A percentile compares a stretch with the other conserved stretches of the same genome.
Evolutionary conservation across 2,329 filamentous ascomycete species (phyloP).

Genomic region (Hypocrella siamensis): DNA sequence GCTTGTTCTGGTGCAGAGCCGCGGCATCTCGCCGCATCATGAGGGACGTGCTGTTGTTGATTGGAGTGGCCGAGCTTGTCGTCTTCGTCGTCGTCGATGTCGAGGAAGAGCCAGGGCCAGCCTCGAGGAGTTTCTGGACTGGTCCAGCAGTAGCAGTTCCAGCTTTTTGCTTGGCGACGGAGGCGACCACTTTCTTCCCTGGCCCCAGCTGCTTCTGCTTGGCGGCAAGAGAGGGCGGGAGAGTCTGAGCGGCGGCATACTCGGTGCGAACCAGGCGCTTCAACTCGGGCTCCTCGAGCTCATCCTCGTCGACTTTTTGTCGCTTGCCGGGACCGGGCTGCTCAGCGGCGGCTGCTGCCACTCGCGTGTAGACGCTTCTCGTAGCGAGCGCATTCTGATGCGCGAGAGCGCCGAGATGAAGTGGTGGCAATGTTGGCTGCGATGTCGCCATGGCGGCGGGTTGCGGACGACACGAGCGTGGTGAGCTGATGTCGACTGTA

Average conservation of each 20-base stretch:
- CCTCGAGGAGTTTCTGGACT: conserved; percentile 24
- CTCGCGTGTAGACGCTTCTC: conserved; percentile 15
- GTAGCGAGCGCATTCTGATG: conserved; percentile 18
- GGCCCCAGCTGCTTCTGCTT: conserved; percentile 47
- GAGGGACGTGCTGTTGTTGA: no score
- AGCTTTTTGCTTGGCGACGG: background rate
- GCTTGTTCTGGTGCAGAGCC: conserved; percentile 38
- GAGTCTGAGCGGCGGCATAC: conserved; percentile 61
- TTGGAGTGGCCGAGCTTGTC: background rate
- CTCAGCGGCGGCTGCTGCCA: conserved; percentile 9
- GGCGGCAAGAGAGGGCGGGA: conserved; percentile 63
- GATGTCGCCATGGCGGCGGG: conserved; percentile 16
- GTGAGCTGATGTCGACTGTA: background rate
- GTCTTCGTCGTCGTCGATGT: conserved; percentile 8
- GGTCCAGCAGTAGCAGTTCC: conserved; percentile 35
- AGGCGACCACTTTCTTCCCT: conserved; percentile 9
- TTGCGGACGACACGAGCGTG: background rate
- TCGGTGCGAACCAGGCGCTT: conserved; percentile 48
- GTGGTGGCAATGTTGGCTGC: conserved; percentile 12
- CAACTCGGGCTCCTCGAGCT: conserved; percentile 16
- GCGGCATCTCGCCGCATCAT: conserved; percentile 14
- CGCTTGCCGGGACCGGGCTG: conserved; percentile 18
- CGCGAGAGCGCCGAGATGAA: conserved; percentile 17
- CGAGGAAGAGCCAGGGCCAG: conserved; percentile 6
- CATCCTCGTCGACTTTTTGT: conserved; percentile 21